A percentile compares a stretch with the other conserved stretches of the same genome.
phyloP scores from a whole-genome alignment of 106 monocot species.

The Dendrobium chrysotoxum region DNA sequence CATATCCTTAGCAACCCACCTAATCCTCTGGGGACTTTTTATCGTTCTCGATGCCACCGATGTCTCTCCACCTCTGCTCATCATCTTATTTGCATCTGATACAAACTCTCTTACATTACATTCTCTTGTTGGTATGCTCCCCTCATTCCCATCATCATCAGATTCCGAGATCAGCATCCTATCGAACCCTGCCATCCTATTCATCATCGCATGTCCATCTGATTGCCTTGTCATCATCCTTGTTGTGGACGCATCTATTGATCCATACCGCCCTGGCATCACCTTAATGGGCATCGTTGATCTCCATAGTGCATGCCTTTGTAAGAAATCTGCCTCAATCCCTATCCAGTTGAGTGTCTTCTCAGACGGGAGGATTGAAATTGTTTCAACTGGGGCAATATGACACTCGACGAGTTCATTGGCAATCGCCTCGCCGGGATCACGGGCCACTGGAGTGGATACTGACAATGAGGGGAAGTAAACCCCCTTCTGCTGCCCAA shows the following conservation, averaged over 20 bases:
- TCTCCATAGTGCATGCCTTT: constrained; percentile 27
- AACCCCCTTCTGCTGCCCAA: constrained; percentile 25
- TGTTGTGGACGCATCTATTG: constrained; percentile 3
- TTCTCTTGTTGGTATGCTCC: neutral
- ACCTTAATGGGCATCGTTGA: constrained; percentile 2
- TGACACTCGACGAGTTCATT: constrained; percentile 32
- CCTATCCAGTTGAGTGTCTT: constrained; percentile 50
- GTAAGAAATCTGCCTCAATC: constrained; percentile 15
- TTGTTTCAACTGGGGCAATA: constrained; percentile 34
- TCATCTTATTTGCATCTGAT: neutral
- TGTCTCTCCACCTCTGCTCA: neutral
- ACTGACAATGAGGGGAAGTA: constrained; percentile 29
- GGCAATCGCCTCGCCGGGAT: constrained; percentile 33
- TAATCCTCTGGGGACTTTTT: constrained; percentile 10
- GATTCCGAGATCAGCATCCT: constrained; percentile 10
- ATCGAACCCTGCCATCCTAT: constrained; percentile 13
- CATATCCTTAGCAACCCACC: constrained; percentile 27
- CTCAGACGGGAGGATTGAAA: constrained; percentile 59
- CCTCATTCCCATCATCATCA: constrained; percentile 8
- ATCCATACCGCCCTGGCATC: constrained; percentile 6
- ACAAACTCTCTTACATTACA: neutral
- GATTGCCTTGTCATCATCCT: constrained; percentile 1
- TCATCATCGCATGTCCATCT: constrained; percentile 12
- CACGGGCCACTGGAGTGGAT: constrained; percentile 22
- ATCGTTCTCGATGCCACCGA: neutral